Base-by-base conservation (phyloP, 2,329 filamentous ascomycete genomes). In the Dactylellina parvicollis region DNA sequence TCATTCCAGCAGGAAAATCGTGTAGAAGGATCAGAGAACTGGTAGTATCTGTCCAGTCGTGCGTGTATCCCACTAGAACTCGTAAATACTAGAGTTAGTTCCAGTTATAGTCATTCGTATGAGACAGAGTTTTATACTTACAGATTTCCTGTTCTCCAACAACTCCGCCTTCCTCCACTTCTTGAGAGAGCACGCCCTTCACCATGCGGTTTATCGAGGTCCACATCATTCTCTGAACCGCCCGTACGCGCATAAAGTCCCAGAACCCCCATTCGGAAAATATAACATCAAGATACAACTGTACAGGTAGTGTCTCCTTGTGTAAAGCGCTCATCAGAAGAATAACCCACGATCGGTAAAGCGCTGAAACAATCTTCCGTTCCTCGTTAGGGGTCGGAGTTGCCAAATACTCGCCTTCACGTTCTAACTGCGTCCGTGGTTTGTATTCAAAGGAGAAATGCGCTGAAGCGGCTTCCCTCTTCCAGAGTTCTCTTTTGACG, bases 341-440 rank as follows among this genome's bases (percentile, higher is more conserved):
- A n/a, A 59, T 16, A 16, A 67, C 44, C 62, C 62, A 67, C 4
- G 55, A 56, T 20, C 32, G 32, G 44, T 67, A 67, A 1, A 67
- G 30, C 0, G 42, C 52, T 22, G 42, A 28, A 3, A 67, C 20
- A 2, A 67, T 42, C 10, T 28, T 52, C 14, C 44, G 32, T 12
- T 67, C 52, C n/a, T 67, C 62, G 2, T 3, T 10, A 2, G 42
- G 20, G 4, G 62, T 50, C 1, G 52, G 2, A 2, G 52, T 47
- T 2, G 18, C 8, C 14, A 18, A 59, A 20, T 32, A 44, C 32
- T 12, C 10, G 14, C 16, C 3, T 30, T 49, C 38, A 1, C n/a
- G n/a, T 22, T 34, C 9, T 38, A 7, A 2, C 20, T 44, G 38
- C 24, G 30, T 38, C 12, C 12, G 26, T 9, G 16, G 28, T 30